Percentiles rank a stretch among this genome's conserved stretches.
Conservation (phyloP, 805 yeast genomes). For the Cyberlindnera saturnus region DNA sequence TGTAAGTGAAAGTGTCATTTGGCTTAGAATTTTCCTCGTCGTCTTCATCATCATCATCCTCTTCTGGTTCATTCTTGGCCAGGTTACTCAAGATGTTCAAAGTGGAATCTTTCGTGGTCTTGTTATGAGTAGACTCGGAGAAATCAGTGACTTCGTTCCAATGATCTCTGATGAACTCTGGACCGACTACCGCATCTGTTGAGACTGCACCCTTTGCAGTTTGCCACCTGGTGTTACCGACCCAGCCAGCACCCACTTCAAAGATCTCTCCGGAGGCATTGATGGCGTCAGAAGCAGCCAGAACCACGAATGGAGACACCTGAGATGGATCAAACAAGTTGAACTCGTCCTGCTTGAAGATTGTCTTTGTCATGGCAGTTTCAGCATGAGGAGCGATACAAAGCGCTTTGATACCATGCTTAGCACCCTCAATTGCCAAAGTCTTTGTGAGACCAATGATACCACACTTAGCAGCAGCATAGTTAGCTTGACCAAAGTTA, state of each 20-base stretch:
- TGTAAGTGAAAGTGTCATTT: slow-evolving; percentile 45
- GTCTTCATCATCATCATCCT: slow-evolving; percentile 38
- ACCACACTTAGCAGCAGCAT: slow-evolving; percentile 89
- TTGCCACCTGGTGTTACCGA: slow-evolving; percentile 93
- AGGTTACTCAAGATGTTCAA: slow-evolving; percentile 70
- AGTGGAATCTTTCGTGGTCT: slow-evolving; percentile 68
- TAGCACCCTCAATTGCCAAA: slow-evolving; percentile 86
- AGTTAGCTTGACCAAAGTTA: slow-evolving; percentile 95
- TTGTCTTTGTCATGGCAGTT: slow-evolving; percentile 91
- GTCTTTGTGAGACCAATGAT: slow-evolving; percentile 81
- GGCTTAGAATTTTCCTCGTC: slow-evolving; percentile 42
- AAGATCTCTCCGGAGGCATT: slow-evolving; percentile 72
- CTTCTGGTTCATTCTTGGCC: slow-evolving; percentile 31
- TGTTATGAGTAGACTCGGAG: slow-evolving; percentile 42
- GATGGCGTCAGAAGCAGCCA: slow-evolving; percentile 68
- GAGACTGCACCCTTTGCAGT: slow-evolving; percentile 80
- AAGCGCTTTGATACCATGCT: slow-evolving; percentile 66
- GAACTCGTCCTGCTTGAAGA: slow-evolving; percentile 73
- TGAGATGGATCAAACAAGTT: slow-evolving; percentile 80
- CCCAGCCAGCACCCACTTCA: slow-evolving; percentile 97
- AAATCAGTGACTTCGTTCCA: slow-evolving; percentile 68
- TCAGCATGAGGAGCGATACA: slow-evolving; percentile 96
- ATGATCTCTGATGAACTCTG: slow-evolving; percentile 67
- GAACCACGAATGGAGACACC: slow-evolving; percentile 85
- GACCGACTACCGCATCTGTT: slow-evolving; percentile 36